phyloP scores from a whole-genome alignment of 208 protist genomes.

The Crithidia expoeki region DNA sequence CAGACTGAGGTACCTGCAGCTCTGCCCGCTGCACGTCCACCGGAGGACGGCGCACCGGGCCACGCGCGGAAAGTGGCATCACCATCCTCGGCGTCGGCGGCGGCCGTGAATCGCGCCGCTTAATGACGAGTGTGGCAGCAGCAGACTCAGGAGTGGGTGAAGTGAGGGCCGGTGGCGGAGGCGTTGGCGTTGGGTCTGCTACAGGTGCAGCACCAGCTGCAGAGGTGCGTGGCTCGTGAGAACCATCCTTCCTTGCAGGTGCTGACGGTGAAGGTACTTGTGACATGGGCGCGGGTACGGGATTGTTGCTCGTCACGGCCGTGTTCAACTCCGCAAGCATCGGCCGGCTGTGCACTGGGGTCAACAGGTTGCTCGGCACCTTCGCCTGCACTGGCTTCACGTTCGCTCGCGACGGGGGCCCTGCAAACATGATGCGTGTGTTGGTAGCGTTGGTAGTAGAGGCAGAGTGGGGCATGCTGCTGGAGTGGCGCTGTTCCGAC shows the following conservation, averaged over 20 bases:
- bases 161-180: too few species aligned
- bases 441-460: neutral
- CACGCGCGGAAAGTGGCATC: constrained; percentile 16
- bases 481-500: constrained; percentile 1
- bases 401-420: neutral
- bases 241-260: neutral
- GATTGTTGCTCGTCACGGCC: neutral
- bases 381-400: constrained; percentile 25
- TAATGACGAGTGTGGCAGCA: constrained; percentile 12
- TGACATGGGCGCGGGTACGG: neutral
- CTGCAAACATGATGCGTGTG: constrained; percentile 14
- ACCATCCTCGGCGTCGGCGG: neutral
- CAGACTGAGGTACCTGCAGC: constrained; percentile 19
- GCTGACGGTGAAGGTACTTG: neutral
- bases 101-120: constrained; percentile 15
- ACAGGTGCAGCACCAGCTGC: neutral
- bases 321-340: neutral
- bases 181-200: neutral
- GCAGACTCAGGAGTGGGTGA: neutral
- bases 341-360: neutral
- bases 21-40: neutral
- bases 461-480: neutral
- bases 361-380: constrained; percentile 10
- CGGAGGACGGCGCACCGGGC: constrained; percentile 4
- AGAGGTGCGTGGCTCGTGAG: neutral